Percentiles rank a stretch among this genome's conserved stretches.
Evolutionary conservation across 2,329 filamentous ascomycete species (phyloP).

Genomic region (Neurospora sp.): DNA sequence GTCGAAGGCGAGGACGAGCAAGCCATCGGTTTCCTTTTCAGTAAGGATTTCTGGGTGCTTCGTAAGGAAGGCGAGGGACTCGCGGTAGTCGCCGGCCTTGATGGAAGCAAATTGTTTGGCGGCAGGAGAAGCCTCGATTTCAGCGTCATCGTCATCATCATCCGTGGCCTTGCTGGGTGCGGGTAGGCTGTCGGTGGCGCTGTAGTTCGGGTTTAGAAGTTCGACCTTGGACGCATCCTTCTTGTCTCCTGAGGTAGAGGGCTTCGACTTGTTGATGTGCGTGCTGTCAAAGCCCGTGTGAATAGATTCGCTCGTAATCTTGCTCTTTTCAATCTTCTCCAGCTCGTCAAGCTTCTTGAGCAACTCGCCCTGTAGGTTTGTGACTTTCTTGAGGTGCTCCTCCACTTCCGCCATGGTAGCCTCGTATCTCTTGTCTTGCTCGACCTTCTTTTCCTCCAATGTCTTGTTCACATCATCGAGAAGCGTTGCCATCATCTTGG

Average conservation of each 20-base stretch:
- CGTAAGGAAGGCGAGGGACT: conserved; percentile 68
- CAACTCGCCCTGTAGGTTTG: conserved; percentile 67
- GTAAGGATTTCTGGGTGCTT: conserved; percentile 67
- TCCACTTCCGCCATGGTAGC: conserved; percentile 72
- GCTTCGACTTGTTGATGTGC: conserved; percentile 56
- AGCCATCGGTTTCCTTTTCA: conserved; percentile 81
- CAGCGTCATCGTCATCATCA: conserved; percentile 57
- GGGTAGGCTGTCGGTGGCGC: conserved; percentile 23
- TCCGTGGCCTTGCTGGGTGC: conserved; percentile 25
- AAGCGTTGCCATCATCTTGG: conserved; percentile 96
- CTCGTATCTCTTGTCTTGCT: conserved; percentile 54
- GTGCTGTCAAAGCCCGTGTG: conserved; percentile 88
- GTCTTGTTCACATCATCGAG: conserved; percentile 86
- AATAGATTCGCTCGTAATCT: conserved; percentile 89
- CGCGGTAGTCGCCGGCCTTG: conserved; percentile 61
- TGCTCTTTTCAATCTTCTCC: conserved; percentile 73
- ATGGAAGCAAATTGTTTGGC: conserved; percentile 79
- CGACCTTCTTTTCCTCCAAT: conserved; percentile 64
- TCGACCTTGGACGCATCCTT: conserved; percentile 51
- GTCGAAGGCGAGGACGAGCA: conserved; percentile 88
- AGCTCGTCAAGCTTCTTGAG: conserved; percentile 65
- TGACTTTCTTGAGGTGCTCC: conserved; percentile 68
- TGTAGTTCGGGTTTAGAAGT: conserved; percentile 61
- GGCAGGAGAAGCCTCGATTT: conserved; percentile 65
- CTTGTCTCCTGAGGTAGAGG: conserved; percentile 28